A percentile compares a stretch with the other conserved stretches of the same genome.
These are phyloP conservation scores for Mucor lusitanicus DNA, from an alignment of 371 early-diverging fungal genomes.

Conservation along the genomic window DNA sequence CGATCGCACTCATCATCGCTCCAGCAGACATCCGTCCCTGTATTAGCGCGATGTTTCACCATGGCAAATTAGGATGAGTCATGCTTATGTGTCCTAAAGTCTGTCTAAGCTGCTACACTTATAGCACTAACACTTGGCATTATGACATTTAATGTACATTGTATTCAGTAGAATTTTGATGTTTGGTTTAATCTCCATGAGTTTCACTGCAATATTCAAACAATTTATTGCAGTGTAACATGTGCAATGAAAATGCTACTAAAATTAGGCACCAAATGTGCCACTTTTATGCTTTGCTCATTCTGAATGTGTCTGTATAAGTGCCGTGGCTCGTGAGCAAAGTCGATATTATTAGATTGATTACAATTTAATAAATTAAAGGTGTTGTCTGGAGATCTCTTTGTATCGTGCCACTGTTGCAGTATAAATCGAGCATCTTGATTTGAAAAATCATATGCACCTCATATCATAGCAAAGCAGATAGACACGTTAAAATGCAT, in stretches of 20 bases:
- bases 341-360: not conserved
- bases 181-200: not conserved
- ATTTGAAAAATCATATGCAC: not conserved
- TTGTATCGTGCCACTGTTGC: not conserved
- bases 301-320: not conserved
- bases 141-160: not conserved
- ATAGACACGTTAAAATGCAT: not conserved
- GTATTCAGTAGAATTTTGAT: not conserved
- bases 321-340: not conserved
- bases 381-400: not conserved
- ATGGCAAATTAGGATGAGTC: not conserved
- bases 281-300: not conserved
- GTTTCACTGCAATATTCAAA: not conserved
- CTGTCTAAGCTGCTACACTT: not conserved
- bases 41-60: not conserved
- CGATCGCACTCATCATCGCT: not conserved
- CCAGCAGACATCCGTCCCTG: not conserved
- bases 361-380: not conserved
- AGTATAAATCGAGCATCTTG: not conserved
- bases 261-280: not conserved
- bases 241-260: not conserved
- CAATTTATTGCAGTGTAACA: not conserved
- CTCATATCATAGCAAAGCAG: not conserved
- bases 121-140: not conserved
- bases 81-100: not conserved